Evolutionary conservation across 2,329 filamentous ascomycete genomes (phyloP).

Genomic region (Gremmenia infestans): DNA sequence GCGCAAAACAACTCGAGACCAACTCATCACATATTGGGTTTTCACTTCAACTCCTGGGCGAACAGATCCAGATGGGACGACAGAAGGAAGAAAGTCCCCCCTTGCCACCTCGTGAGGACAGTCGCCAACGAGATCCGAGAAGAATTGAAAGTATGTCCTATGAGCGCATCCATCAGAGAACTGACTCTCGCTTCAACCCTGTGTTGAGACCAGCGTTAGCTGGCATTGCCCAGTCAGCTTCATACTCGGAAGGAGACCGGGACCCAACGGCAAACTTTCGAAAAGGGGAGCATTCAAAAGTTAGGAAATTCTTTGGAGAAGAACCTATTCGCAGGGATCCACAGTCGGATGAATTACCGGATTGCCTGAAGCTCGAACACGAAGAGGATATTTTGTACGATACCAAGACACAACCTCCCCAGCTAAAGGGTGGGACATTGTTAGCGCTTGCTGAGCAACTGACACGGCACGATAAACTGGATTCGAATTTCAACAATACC

Average conservation of each 20-base stretch:
- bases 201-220: constrained; percentile 25
- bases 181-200: constrained; percentile 44
- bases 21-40: constrained; percentile 85
- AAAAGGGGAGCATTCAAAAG: constrained; percentile 58
- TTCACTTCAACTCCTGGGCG: constrained; percentile 79
- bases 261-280: constrained; percentile 45
- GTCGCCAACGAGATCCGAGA: constrained; percentile 48
- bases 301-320: constrained; percentile 62
- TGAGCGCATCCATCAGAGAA: constrained; percentile 49
- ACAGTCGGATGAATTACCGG: constrained; percentile 68
- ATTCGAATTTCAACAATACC: constrained; percentile 94
- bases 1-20: constrained; percentile 75
- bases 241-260: constrained; percentile 50
- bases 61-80: constrained; percentile 62
- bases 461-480: constrained; percentile 90
- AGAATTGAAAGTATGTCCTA: constrained; percentile 55
- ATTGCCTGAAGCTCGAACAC: constrained; percentile 80
- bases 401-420: constrained; percentile 66
- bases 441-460: constrained; percentile 89
- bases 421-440: constrained; percentile 84
- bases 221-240: constrained; percentile 44
- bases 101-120: constrained; percentile 25
- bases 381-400: constrained; percentile 90
- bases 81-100: constrained; percentile 41
- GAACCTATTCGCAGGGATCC: constrained; percentile 40